Base-by-base conservation (phyloP, 2,329 filamentous ascomycete species). In the Fusarium cicatricum region DNA sequence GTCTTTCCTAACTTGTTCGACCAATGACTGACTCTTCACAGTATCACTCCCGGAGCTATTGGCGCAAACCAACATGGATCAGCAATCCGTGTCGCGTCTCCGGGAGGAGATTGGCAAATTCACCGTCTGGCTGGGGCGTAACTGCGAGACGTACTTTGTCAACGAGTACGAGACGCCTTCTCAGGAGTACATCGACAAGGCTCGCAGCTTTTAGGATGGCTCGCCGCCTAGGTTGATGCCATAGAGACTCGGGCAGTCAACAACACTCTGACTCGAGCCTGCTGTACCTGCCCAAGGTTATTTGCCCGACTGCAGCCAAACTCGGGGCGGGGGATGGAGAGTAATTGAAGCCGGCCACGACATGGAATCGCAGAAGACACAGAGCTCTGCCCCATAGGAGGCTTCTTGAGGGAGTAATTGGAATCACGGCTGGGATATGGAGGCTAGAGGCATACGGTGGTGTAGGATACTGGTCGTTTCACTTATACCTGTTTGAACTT, bases 51-150 rank as follows among this genome's bases (percentile, higher is more conserved):
- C 95, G 1, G 95, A 99, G 72, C 86, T 98, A 34, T 88, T 98
- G 59, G 93, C 93, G 4, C 95, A 99, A 74, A 99, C 95, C 46
- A 98, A 98, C 77, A 97, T 99, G 92, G 95, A 98, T 70, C 83
- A 89, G 47, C 92, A 96, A 73, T 93, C 92, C 3, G 91, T 97
- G 36, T 90, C 89, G 59, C 90, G 92, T 40, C 85, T 98, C 21
- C 89, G 92, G 11, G 92, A 97, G 69, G 95, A 99, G 73, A 83
- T 99, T 14, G 84, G 86, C 65, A 94, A 92, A 75, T 88, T 99
- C 75, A 91, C 89, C 11, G 82, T 86, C 48, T 99, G 93, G 92
- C 81, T 99, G 50, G 85, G 88, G 55, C 90, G 89, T 66, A 87
- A 94, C 68, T 86, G 88, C 12, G 82, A 85, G 52, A 84, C 84